Conservation (phyloP, 352 stramenopile species). For the Pythium rhizo-oryzae region DNA sequence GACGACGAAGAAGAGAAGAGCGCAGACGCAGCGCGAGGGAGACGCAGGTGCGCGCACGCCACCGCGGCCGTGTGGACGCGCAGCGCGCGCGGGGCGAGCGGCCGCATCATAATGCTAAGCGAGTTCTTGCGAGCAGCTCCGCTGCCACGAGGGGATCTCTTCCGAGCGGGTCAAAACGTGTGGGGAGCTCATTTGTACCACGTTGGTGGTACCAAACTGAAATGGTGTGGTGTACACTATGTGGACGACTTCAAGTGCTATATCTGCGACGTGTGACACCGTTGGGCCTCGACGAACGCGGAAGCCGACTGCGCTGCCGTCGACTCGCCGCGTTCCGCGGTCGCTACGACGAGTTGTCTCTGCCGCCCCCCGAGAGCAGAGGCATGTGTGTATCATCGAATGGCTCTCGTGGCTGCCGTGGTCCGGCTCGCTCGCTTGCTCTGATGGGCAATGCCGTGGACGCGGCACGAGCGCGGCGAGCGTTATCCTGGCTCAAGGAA, state of each 20-base stretch:
- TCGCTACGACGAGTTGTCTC: no score
- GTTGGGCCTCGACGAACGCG: neutral
- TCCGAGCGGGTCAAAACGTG: neutral
- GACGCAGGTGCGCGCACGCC: neutral
- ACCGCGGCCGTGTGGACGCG: neutral
- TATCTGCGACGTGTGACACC: neutral
- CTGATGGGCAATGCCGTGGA: no score
- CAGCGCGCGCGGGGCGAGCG: conserved; percentile 1
- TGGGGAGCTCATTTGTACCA: neutral
- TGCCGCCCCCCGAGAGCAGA: no score
- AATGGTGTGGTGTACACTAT: neutral
- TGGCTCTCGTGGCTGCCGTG: no score
- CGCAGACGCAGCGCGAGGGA: conserved; percentile 1
- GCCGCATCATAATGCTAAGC: neutral
- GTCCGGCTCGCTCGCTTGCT: no score
- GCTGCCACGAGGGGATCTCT: no score
- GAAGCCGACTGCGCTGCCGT: no score
- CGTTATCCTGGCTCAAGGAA: no score
- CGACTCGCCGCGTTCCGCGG: no score
- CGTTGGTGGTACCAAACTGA: neutral
- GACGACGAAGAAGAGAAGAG: conserved; percentile 6
- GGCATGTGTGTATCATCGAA: no score
- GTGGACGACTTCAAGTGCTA: neutral
- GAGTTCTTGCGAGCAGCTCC: no score
- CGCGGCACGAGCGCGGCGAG: no score